phyloP scores from a whole-genome alignment of 75 land plant genomes.

The Chamaecyparis obtusa region DNA sequence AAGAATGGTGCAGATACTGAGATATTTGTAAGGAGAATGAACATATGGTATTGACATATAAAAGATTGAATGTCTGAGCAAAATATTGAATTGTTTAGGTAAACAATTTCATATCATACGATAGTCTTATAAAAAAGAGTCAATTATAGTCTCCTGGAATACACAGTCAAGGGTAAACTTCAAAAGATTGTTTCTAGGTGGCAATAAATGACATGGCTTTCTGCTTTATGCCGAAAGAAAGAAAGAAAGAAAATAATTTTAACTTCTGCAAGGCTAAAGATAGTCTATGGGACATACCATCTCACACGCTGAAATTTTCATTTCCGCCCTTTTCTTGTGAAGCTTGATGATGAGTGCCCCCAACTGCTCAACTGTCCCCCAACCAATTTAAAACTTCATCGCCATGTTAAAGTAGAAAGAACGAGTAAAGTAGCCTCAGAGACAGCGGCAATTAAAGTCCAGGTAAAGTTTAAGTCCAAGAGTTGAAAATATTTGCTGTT shows the following conservation, averaged over 20 bases:
- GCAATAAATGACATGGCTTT: background rate
- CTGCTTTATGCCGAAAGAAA: background rate
- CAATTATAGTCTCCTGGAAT: background rate
- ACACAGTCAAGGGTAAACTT: background rate
- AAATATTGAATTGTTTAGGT: background rate
- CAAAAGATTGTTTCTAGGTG: background rate
- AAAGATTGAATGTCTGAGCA: background rate
- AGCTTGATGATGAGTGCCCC: no score
- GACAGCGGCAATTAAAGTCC: background rate
- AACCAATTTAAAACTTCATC: no score
- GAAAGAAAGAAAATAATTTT: no score
- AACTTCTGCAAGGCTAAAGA: no score
- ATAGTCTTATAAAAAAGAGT: no score
- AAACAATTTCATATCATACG: background rate
- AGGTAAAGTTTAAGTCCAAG: background rate
- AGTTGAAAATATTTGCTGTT: background rate
- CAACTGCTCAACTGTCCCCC: no score
- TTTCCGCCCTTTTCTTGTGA: no score
- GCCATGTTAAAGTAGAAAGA: background rate
- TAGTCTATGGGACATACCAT: no score
- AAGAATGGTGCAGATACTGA: background rate
- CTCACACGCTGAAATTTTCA: no score
- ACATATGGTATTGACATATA: background rate
- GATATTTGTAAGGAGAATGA: background rate
- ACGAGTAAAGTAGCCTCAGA: background rate